phyloP scores from a whole-genome alignment of 106 monocot species.

The Apostasia ramifera region DNA sequence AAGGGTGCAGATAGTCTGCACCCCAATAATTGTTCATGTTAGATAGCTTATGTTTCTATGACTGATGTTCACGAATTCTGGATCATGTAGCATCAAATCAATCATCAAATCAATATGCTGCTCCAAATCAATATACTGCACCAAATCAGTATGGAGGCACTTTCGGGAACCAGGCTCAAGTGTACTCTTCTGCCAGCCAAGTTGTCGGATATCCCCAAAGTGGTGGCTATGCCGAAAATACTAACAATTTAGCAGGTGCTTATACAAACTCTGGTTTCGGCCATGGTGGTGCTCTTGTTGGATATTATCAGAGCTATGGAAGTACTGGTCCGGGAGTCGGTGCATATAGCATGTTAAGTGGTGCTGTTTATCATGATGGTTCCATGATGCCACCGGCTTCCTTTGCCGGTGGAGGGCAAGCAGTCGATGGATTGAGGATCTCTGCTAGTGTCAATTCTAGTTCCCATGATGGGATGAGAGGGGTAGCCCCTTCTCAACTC shows the following conservation, averaged over 20 bases:
- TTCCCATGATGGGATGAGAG: neutral
- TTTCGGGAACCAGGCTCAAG: constrained; percentile 12
- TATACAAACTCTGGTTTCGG: constrained; percentile 11
- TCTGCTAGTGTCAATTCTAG: neutral
- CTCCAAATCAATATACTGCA: neutral
- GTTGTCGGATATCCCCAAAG: constrained; percentile 12
- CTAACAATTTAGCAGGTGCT: neutral
- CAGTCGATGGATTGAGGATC: neutral
- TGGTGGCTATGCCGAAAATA: constrained; percentile 8
- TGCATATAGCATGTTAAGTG: constrained; percentile 2
- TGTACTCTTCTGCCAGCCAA: constrained; percentile 18
- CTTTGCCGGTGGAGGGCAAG: neutral
- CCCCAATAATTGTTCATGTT: neutral
- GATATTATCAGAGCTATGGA: constrained; percentile 22
- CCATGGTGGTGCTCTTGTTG: constrained; percentile 3
- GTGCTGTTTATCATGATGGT: constrained; percentile 17
- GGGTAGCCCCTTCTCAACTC: neutral
- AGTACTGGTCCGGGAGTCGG: constrained; percentile 3
- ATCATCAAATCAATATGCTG: neutral
- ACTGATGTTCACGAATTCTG: neutral
- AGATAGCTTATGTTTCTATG: neutral
- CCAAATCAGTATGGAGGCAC: constrained; percentile 11
- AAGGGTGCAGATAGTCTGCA: neutral
- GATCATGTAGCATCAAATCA: neutral
- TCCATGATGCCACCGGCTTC: neutral